Conservation (phyloP, 768 basidiomycete species). For the Agaricus subrufescens region DNA sequence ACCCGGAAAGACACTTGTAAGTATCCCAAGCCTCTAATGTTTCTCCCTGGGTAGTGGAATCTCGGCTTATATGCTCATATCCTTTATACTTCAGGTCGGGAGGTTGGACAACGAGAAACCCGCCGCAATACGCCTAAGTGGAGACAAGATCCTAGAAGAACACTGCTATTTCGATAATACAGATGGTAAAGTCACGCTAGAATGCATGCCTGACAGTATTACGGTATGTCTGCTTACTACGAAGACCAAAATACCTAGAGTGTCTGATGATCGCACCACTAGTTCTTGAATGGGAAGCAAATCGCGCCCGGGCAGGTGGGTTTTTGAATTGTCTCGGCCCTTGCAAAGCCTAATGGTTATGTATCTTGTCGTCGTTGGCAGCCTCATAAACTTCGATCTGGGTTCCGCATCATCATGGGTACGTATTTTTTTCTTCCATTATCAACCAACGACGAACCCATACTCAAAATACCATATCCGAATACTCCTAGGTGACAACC, state of each 20-base stretch:
- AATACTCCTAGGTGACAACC: constrained; percentile 68
- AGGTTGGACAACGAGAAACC: constrained; percentile 76
- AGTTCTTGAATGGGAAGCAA: constrained; percentile 96
- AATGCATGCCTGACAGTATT: constrained; percentile 74
- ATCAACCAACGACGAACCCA: constrained; percentile 2
- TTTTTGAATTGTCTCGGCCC: constrained; percentile 6
- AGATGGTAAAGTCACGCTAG: constrained; percentile 80
- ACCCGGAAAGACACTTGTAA: constrained; percentile 70
- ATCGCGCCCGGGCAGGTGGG: constrained; percentile 71
- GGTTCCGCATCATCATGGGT: constrained; percentile 96
- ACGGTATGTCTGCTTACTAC: constrained; percentile 49
- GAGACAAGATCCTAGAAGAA: constrained; percentile 85
- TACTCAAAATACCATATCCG: background rate
- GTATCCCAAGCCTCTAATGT: constrained; percentile 15
- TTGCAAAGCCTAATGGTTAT: background rate
- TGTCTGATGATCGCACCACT: constrained; percentile 1
- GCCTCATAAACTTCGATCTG: constrained; percentile 86
- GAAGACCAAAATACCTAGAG: background rate
- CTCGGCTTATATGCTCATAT: background rate
- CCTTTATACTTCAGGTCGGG: constrained; percentile 56
- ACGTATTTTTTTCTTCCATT: constrained; percentile 18
- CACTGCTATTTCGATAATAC: constrained; percentile 90
- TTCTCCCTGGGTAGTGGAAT: background rate
- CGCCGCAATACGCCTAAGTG: constrained; percentile 88
- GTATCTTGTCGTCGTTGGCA: constrained; percentile 15